These are phyloP conservation scores for Xylaria bambusicola DNA, from an alignment of 495 filamentous ascomycete species.

Conservation along the genomic window DNA sequence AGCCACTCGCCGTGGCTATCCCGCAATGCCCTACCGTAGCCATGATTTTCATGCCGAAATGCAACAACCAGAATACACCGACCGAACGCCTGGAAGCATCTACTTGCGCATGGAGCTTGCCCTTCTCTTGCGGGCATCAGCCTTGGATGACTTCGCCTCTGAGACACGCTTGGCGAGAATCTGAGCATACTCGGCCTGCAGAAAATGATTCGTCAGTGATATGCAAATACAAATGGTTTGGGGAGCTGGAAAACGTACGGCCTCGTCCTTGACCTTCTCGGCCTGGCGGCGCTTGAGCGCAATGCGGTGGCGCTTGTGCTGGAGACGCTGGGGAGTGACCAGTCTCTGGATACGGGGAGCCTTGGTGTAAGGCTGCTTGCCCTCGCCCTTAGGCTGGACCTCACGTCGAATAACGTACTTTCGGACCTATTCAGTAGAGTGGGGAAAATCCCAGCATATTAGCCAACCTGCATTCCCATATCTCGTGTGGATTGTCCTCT, in stretches of 20 bases:
- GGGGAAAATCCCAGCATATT: constrained; percentile 36
- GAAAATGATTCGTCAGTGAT: constrained; percentile 41
- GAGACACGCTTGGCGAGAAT: constrained; percentile 91
- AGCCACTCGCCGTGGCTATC: constrained; percentile 24
- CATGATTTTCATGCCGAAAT: constrained; percentile 38
- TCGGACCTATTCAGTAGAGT: constrained; percentile 64
- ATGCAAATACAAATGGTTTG: background rate
- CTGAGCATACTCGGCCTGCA: constrained; percentile 86
- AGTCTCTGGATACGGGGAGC: constrained; percentile 98
- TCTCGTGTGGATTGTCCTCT: constrained; percentile 34
- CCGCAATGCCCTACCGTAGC: constrained; percentile 31
- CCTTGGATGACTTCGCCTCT: constrained; percentile 89
- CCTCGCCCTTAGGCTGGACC: constrained; percentile 90
- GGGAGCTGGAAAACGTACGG: constrained; percentile 64
- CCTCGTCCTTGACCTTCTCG: constrained; percentile 95
- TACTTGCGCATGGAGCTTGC: constrained; percentile 96
- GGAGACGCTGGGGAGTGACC: constrained; percentile 98
- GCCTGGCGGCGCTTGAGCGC: constrained; percentile 96
- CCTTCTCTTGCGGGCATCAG: constrained; percentile 89
- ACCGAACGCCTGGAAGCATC: constrained; percentile 47
- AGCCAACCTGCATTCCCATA: constrained; percentile 32
- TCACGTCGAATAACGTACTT: constrained; percentile 99
- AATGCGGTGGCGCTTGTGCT: constrained; percentile 97
- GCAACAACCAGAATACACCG: constrained; percentile 41
- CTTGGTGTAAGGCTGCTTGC: constrained; percentile 98